phyloP scores from a whole-genome alignment of 768 basidiomycete genomes.

The Xanthoconium stramineum region DNA sequence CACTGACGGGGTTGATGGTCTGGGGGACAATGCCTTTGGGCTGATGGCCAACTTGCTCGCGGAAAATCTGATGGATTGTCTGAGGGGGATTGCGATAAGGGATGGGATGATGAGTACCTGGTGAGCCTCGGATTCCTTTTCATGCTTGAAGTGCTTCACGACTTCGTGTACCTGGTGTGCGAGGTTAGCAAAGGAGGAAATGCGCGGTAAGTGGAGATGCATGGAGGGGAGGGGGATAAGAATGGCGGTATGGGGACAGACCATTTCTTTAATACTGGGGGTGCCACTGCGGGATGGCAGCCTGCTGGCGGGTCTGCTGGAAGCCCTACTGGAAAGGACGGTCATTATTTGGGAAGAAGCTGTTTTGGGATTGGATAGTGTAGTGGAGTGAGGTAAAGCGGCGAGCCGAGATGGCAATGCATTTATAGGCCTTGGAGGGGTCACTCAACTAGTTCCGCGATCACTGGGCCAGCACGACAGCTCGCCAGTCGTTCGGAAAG shows the following conservation, averaged over 20 bases:
- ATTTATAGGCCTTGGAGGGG: slow-evolving; percentile 19
- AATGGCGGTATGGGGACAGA: slow-evolving; percentile 21
- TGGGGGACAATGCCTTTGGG: slow-evolving; percentile 64
- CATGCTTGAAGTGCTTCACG: slow-evolving; percentile 65
- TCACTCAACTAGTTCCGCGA: not conserved
- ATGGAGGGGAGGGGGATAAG: slow-evolving; percentile 8
- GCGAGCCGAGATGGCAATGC: slow-evolving; percentile 3
- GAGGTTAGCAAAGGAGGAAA: slow-evolving; percentile 31
- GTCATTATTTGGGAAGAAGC: slow-evolving; percentile 19
- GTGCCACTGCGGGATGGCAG: slow-evolving; percentile 38
- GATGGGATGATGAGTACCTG: slow-evolving; percentile 42
- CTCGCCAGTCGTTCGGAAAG: not conserved
- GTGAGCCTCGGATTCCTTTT: slow-evolving; percentile 87
- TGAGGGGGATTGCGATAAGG: not conserved
- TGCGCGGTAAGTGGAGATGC: slow-evolving; percentile 30
- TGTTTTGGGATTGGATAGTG: slow-evolving; percentile 6
- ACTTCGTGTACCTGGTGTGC: slow-evolving; percentile 63
- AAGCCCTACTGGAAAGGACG: slow-evolving; percentile 21
- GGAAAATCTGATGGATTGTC: slow-evolving; percentile 57
- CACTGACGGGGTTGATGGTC: slow-evolving; percentile 64
- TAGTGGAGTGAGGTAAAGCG: slow-evolving; percentile 16
- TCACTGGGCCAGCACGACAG: not conserved
- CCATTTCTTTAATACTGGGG: slow-evolving; percentile 42
- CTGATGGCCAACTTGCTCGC: slow-evolving; percentile 66
- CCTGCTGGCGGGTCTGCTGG: slow-evolving; percentile 14